Evolutionary conservation across 1,139 yeast species (phyloP).

Genomic region (Saccharomycopsis hybrid): DNA sequence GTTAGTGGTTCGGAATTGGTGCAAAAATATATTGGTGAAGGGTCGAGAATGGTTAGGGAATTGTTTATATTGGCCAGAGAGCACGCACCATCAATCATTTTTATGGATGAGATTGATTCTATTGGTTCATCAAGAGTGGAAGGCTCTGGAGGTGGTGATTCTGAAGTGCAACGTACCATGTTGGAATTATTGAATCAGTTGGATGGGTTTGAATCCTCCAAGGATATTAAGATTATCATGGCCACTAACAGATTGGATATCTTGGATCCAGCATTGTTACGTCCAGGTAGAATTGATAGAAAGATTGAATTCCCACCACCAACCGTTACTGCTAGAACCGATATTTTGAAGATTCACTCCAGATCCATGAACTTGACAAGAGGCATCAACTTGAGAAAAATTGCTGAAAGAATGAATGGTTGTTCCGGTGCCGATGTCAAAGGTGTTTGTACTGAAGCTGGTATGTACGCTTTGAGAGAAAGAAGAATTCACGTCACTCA

Average conservation of each 20-base stretch:
- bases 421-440: constrained; percentile 99
- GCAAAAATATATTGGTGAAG: constrained; percentile 97
- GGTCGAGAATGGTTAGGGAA: constrained; percentile 97
- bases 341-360: constrained; percentile 89
- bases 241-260: constrained; percentile 96
- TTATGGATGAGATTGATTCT: constrained; percentile 98
- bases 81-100: constrained; percentile 95
- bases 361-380: constrained; percentile 95
- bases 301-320: constrained; percentile 99
- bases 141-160: constrained; percentile 74
- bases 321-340: constrained; percentile 91
- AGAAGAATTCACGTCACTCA: constrained; percentile 96
- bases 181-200: constrained; percentile 90
- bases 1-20: constrained; percentile 96
- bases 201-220: constrained; percentile 94
- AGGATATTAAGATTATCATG: constrained; percentile 95
- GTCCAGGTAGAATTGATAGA: constrained; percentile 98
- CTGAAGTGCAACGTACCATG: constrained; percentile 98
- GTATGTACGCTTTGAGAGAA: constrained; percentile 97
- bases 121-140: constrained; percentile 95
- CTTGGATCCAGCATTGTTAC: constrained; percentile 88
- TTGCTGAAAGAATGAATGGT: constrained; percentile 97
- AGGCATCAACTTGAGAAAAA: constrained; percentile 87
- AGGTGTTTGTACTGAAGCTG: constrained; percentile 99
- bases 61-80: constrained; percentile 97